Conservation (phyloP, 148 eudicot species). For the Heliamphora exappendiculata region DNA sequence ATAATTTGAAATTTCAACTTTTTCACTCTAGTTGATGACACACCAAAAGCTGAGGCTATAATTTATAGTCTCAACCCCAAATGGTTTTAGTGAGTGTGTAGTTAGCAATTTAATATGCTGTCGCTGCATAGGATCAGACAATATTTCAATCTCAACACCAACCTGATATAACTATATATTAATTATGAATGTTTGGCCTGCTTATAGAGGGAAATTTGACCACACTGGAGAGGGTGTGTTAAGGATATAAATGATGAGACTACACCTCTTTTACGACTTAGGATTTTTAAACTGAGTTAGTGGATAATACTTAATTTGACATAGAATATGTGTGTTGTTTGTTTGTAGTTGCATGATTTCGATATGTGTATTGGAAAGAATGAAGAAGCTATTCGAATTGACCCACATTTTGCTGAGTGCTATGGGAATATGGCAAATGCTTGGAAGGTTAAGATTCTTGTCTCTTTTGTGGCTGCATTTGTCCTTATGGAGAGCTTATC, state of each 20-base stretch:
- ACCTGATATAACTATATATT: not conserved
- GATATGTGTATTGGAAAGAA: constrained; percentile 78
- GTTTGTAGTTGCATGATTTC: constrained; percentile 68
- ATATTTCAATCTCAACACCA: not conserved
- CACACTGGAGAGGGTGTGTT: not conserved
- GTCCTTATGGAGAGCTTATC: not conserved
- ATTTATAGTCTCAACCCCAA: not conserved
- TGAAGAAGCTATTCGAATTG: constrained; percentile 86
- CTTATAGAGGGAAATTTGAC: not conserved
- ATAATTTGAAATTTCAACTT: not conserved
- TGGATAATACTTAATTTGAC: not conserved
- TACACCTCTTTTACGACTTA: not conserved
- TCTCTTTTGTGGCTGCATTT: not conserved
- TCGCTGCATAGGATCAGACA: not conserved
- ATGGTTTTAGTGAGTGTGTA: not conserved
- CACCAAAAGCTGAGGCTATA: not conserved
- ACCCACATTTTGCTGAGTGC: constrained; percentile 89
- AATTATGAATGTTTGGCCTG: not conserved
- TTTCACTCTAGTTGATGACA: not conserved
- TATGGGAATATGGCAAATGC: constrained; percentile 99
- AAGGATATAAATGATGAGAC: not conserved
- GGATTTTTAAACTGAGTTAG: not conserved
- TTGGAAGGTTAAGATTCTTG: constrained; percentile 65
- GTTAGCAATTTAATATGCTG: not conserved
- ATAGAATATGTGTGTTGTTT: not conserved